phyloP scores from a whole-genome alignment of 1,284 basidiomycete species.

The Irpex sp. region DNA sequence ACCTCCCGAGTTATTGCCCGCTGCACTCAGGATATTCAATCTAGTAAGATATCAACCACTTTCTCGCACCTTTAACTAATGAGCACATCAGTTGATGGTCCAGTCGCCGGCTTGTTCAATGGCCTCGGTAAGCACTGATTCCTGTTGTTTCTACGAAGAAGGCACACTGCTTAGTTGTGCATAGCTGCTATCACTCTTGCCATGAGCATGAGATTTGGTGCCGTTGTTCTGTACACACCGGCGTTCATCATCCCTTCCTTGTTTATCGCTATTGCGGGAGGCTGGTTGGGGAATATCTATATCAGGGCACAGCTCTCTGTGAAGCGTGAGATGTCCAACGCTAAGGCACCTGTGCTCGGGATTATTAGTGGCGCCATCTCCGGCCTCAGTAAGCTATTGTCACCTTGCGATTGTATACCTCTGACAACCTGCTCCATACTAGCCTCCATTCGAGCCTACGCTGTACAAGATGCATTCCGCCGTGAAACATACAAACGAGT shows the following conservation, averaged over 20 bases:
- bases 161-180: too few species aligned
- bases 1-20: conserved; percentile 48
- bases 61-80: too few species aligned
- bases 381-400: conserved; percentile 45
- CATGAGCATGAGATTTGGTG: conserved; percentile 34
- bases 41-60: conserved; percentile 15
- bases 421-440: not conserved
- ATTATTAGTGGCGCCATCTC: conserved; percentile 63
- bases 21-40: conserved; percentile 49
- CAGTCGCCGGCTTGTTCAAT: conserved; percentile 15
- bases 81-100: not conserved
- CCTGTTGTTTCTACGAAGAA: too few species aligned
- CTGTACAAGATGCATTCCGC: conserved; percentile 43
- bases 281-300: conserved; percentile 41
- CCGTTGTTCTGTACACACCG: conserved; percentile 39
- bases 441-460: conserved; percentile 62
- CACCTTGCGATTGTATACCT: too few species aligned
- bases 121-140: too few species aligned
- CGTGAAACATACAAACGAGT: conserved; percentile 40
- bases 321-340: conserved; percentile 66
- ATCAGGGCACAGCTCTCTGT: conserved; percentile 69
- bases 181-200: conserved; percentile 8
- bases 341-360: conserved; percentile 56
- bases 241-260: conserved; percentile 30
- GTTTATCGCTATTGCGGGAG: conserved; percentile 36